phyloP scores from a whole-genome alignment of 2,329 filamentous ascomycete genomes.

The Rutstroemia sp. region DNA sequence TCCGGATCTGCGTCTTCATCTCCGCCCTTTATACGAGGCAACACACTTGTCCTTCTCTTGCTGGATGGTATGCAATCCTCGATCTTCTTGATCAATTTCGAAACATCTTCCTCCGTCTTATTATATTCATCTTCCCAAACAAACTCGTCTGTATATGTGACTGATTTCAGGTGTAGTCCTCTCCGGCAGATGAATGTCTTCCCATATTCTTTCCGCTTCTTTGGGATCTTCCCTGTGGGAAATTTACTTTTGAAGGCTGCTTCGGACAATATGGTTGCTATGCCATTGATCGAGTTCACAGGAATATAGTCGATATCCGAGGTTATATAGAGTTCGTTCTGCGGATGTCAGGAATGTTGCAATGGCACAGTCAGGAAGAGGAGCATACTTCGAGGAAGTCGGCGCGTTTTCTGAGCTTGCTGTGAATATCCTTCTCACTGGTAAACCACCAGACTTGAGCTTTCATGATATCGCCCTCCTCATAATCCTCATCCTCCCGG shows the following conservation, averaged over 20 bases:
- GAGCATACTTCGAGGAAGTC: constrained; percentile 63
- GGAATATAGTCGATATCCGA: constrained; percentile 82
- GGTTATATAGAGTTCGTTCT: constrained; percentile 91
- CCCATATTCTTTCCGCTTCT: constrained; percentile 64
- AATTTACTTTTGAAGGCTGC: constrained; percentile 60
- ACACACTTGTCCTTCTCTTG: constrained; percentile 38
- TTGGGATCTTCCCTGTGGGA: constrained; percentile 68
- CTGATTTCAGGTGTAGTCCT: constrained; percentile 81
- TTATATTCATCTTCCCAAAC: constrained; percentile 80
- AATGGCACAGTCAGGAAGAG: background rate
- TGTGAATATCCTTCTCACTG: constrained; percentile 80
- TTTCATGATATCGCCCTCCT: constrained; percentile 46
- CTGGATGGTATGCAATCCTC: constrained; percentile 66
- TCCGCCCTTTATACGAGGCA: constrained; percentile 10
- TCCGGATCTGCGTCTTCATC: constrained; percentile 18
- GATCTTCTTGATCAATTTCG: constrained; percentile 35
- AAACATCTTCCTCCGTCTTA: constrained; percentile 21
- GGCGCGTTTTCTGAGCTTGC: constrained; percentile 70
- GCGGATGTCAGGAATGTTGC: constrained; percentile 15
- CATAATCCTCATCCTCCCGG: constrained; percentile 65
- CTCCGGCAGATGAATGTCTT: constrained; percentile 87
- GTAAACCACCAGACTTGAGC: constrained; percentile 79
- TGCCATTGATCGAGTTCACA: constrained; percentile 83
- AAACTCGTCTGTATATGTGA: constrained; percentile 89
- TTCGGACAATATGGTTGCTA: constrained; percentile 70